Conservation (phyloP, 345 rosid genomes). For the Euphorbia peplus region DNA sequence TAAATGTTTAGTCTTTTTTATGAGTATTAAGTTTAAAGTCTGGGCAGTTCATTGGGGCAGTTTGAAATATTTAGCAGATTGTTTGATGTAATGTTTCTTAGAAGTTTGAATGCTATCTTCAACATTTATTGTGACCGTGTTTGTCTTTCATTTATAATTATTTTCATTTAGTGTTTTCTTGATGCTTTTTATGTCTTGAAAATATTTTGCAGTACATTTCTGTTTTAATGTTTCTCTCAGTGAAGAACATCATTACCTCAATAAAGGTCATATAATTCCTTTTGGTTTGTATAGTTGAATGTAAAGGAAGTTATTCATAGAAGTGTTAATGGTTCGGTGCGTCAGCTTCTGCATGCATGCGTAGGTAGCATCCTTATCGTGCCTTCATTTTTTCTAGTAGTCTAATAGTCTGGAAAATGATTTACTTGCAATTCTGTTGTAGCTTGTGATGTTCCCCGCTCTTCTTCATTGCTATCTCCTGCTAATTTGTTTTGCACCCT, state of each 20-base stretch:
- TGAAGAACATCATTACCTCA: background rate
- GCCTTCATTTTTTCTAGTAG: background rate
- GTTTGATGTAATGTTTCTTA: background rate
- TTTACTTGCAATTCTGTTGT: constrained; percentile 15
- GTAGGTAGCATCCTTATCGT: background rate
- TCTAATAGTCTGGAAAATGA: background rate
- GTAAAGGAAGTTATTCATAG: background rate
- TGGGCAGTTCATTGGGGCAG: background rate
- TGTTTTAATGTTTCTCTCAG: background rate
- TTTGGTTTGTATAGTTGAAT: background rate
- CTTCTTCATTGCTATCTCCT: constrained; percentile 38
- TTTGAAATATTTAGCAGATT: background rate
- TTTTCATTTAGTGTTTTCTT: background rate
- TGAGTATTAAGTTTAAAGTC: background rate
- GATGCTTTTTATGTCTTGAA: background rate
- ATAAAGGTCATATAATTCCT: background rate
- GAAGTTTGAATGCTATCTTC: background rate
- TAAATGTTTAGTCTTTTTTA: no score
- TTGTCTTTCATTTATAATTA: background rate
- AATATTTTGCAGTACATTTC: background rate
- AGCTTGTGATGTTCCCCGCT: constrained; percentile 8
- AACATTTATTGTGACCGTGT: background rate
- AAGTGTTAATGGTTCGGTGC: background rate
- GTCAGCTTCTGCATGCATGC: background rate
- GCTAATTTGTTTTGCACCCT: constrained; percentile 58